These are phyloP conservation scores for Plenodomus lindquistii DNA, from an alignment of 2,329 filamentous ascomycete genomes.

Conservation along the genomic window DNA sequence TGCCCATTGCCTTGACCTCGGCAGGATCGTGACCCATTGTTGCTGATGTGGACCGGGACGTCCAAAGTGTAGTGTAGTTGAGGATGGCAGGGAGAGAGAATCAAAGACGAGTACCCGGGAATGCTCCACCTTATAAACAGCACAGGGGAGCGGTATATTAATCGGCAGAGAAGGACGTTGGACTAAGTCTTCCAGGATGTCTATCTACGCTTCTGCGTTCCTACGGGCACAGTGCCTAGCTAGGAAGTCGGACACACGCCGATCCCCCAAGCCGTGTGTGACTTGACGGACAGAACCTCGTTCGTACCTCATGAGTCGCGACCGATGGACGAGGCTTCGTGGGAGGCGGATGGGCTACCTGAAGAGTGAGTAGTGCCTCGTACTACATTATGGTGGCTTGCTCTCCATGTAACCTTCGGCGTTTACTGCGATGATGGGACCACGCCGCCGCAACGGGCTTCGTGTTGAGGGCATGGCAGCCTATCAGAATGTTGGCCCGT, in stretches of 20 bases:
- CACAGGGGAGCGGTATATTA: conserved; percentile 13
- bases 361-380: conserved; percentile 17
- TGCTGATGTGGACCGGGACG: conserved; percentile 21
- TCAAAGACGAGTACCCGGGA: conserved; percentile 11
- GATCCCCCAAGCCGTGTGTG: conserved; percentile 14
- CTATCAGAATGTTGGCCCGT: conserved; percentile 15
- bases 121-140: conserved; percentile 23
- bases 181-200: not conserved
- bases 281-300: conserved; percentile 16
- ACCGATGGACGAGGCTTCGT: conserved; percentile 16
- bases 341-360: conserved; percentile 24
- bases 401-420: not conserved
- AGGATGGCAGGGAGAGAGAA: conserved; percentile 23
- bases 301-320: conserved; percentile 13
- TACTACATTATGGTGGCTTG: conserved; percentile 10
- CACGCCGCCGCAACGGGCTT: conserved; percentile 2
- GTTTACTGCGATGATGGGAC: not conserved
- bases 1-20: conserved; percentile 20
- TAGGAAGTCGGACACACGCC: conserved; percentile 16
- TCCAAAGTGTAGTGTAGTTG: conserved; percentile 12
- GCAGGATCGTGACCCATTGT: conserved; percentile 24
- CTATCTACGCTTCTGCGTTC: conserved; percentile 12
- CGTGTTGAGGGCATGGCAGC: conserved; percentile 9
- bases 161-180: conserved; percentile 5
- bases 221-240: conserved; percentile 26